Evolutionary conservation across 768 basidiomycete genomes (phyloP).

Genomic region (Xerocomus spinulosus): DNA sequence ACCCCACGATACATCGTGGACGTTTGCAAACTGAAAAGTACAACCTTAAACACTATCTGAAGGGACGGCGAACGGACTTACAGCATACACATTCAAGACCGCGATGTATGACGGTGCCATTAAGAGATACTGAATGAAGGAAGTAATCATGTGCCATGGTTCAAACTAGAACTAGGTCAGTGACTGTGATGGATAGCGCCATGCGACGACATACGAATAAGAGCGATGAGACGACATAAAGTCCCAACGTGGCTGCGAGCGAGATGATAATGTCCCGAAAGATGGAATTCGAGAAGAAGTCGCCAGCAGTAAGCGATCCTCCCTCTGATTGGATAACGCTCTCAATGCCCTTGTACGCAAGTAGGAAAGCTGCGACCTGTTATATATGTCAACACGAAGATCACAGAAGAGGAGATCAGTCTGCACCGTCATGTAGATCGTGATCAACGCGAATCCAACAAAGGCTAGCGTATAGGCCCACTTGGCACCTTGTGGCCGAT

Average conservation of each 20-base stretch:
- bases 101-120: constrained; percentile 93
- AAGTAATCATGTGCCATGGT: constrained; percentile 98
- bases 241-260: constrained; percentile 78
- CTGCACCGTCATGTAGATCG: constrained; percentile 89
- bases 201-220: constrained; percentile 65
- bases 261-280: constrained; percentile 87
- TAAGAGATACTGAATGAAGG: constrained; percentile 87
- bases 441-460: constrained; percentile 84
- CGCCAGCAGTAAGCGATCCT: constrained; percentile 45
- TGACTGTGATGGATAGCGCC: neutral
- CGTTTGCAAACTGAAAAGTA: constrained; percentile 64
- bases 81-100: constrained; percentile 88
- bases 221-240: constrained; percentile 80
- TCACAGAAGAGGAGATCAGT: constrained; percentile 2
- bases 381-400: constrained; percentile 2
- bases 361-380: constrained; percentile 71
- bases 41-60: neutral
- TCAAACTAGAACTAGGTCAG: constrained; percentile 58
- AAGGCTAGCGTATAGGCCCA: constrained; percentile 83
- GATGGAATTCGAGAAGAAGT: constrained; percentile 71
- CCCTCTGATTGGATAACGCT: constrained; percentile 45
- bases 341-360: constrained; percentile 79
- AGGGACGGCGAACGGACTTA: constrained; percentile 23
- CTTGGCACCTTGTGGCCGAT: constrained; percentile 87
- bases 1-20: constrained; percentile 92